A percentile compares a stretch with the other conserved stretches of the same genome.
These are phyloP conservation scores for Peterozyma xylosa DNA, from an alignment of 805 yeast species.

Conservation along the genomic window DNA sequence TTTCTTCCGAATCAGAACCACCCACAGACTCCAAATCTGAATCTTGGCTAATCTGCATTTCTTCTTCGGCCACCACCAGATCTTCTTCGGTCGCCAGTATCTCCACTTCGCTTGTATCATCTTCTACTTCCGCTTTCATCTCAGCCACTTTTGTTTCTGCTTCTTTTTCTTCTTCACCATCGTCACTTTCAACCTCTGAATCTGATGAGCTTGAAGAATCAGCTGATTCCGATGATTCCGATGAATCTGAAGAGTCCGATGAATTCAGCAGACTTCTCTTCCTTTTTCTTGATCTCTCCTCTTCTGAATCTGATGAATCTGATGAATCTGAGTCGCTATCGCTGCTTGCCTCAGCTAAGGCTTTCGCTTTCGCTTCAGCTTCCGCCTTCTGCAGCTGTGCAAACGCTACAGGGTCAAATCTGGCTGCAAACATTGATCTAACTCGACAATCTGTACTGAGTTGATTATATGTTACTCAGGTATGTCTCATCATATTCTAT, in stretches of 20 bases:
- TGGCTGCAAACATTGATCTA: slow-evolving; percentile 7
- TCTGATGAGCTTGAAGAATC: not conserved
- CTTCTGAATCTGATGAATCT: slow-evolving; percentile 7
- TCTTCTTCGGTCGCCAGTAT: slow-evolving; percentile 29
- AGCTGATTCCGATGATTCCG: no score
- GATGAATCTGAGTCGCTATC: not conserved
- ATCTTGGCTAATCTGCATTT: not conserved
- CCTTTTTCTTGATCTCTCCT: slow-evolving; percentile 5
- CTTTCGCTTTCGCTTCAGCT: slow-evolving; percentile 16
- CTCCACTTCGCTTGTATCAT: slow-evolving; percentile 25
- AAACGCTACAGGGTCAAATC: slow-evolving; percentile 11
- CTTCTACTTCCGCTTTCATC: slow-evolving; percentile 10
- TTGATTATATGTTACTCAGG: no score
- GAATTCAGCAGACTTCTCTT: slow-evolving; percentile 1
- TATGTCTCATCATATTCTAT: no score
- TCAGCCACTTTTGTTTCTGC: no score
- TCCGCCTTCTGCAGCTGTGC: slow-evolving; percentile 2
- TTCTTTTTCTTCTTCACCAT: slow-evolving; percentile 9
- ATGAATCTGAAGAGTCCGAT: not conserved
- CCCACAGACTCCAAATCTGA: not conserved
- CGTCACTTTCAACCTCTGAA: slow-evolving; percentile 10
- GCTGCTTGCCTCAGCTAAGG: slow-evolving; percentile 10
- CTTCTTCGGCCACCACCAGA: not conserved
- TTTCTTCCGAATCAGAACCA: slow-evolving; percentile 6
- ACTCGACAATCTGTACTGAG: slow-evolving; percentile 6